A percentile compares a stretch with the other conserved stretches of the same genome.
Conservation (phyloP, 208 protist species). For the Angomonas deanei region DNA sequence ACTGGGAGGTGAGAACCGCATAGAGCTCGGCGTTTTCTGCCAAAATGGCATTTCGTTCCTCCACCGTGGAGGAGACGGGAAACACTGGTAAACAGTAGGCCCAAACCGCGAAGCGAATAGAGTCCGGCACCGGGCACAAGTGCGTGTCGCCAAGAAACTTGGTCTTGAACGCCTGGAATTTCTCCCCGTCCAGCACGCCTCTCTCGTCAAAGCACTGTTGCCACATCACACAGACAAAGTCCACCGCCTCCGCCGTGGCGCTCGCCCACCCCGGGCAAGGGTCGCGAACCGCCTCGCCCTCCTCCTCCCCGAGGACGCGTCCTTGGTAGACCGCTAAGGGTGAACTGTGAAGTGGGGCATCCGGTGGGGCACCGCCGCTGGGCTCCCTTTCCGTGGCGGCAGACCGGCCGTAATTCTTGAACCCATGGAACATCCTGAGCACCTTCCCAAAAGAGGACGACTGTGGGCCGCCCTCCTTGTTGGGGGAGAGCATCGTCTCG, state of each 20-base stretch:
- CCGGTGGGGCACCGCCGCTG: neutral
- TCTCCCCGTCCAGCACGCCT: neutral
- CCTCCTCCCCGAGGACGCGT: neutral
- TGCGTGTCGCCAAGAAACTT: conserved; percentile 7
- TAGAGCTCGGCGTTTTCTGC: conserved; percentile 41
- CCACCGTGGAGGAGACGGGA: conserved; percentile 19
- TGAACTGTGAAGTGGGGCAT: too few species aligned
- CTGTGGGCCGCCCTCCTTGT: neutral
- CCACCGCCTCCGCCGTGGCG: neutral
- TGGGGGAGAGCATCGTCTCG: neutral
- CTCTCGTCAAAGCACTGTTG: neutral
- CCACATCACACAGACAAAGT: conserved; percentile 11
- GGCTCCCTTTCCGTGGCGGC: neutral
- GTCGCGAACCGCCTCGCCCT: neutral
- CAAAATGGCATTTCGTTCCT: conserved; percentile 24
- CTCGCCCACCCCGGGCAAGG: neutral
- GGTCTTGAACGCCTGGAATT: neutral
- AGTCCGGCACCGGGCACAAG: conserved; percentile 12
- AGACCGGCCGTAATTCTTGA: neutral
- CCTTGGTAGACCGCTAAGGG: neutral
- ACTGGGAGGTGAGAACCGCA: conserved; percentile 56
- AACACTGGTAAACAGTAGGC: conserved; percentile 64
- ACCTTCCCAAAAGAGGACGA: neutral
- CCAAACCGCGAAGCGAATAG: conserved; percentile 74
- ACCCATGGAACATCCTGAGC: neutral